Evolutionary conservation across 768 basidiomycete species (phyloP), one percentile per base, ranked within the genome.

Genomic region (Lactarius hatsudake): DNA sequence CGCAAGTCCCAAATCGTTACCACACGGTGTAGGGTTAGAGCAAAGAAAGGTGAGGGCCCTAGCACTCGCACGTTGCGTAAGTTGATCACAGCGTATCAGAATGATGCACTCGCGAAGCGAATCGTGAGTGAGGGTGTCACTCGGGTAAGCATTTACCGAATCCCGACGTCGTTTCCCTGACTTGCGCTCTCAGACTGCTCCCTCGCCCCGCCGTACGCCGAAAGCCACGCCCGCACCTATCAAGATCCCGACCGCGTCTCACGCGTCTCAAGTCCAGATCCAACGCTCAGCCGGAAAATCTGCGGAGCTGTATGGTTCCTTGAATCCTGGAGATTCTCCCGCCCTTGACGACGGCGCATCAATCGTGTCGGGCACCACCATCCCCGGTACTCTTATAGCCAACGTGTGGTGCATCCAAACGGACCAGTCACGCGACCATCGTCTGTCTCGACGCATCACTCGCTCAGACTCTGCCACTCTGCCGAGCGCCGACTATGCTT

Each of bases 401-500:
- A 63, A 55, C 40, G 45, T 63, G 10, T 71, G 60, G 59, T 61
- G 45, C 3, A 20, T 62, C 26, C 60, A 63, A 5, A 15, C 62
- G 36, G 63, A 66, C 23, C 62, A 65, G 32, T 28, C 62, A 8
- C 61, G 45, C 20, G 60, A 71, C 26, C 43, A 63, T 30, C 58
- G 59, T 9, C n/a, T 34, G n/a, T 68, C 68, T 3, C 68, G 62
- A 5, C 59, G 60, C 28, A 67, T 67, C 23, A 64, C 69, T 20
- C 71, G 71, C 6, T 32, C 59, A 26, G 71, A 71, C 56, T 71
- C 71, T 1, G 71, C 69, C 17, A 71, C 69, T 6, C 43, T 71
- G 13, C 71, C 71, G 7, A 15, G 28, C 5, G 69, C 54, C 12
- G 69, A 63, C 9, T 9, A 51, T 7, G 57, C 51, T 40, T 34